Conservation (phyloP, 257 asterid genomes). For the Penstemon davidsonii region DNA sequence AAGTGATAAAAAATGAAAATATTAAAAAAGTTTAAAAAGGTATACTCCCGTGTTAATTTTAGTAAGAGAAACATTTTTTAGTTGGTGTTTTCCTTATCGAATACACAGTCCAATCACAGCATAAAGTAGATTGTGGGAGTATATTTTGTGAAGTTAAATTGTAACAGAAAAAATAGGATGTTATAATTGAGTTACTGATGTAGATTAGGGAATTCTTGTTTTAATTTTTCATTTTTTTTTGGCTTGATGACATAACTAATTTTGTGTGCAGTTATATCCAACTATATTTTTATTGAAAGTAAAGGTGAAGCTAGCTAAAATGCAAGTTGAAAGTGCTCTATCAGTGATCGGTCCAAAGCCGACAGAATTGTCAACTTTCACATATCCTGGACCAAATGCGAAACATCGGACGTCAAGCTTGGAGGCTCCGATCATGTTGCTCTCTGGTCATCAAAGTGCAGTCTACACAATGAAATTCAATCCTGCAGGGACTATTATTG, state of each 20-base stretch:
- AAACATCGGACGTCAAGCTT: conserved; percentile 78
- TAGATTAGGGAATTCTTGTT: too few relatives aligned
- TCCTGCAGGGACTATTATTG: conserved; percentile 81
- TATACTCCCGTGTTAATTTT: too few relatives aligned
- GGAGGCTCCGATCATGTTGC: conserved; percentile 90
- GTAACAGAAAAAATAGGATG: too few relatives aligned
- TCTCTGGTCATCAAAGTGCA: conserved; percentile 91
- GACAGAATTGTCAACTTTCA: conserved; percentile 55
- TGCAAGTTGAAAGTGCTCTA: conserved; percentile 89
- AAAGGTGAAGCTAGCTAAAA: conserved; percentile 34
- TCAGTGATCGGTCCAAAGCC: conserved; percentile 87
- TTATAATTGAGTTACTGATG: too few relatives aligned
- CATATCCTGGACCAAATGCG: conserved; percentile 53
- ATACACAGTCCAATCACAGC: too few relatives aligned
- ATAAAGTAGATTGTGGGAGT: too few relatives aligned
- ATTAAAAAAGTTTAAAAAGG: too few relatives aligned
- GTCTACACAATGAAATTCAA: conserved; percentile 87
- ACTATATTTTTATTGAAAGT: neutral
- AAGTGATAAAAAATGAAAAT: too few relatives aligned
- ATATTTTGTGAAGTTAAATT: too few relatives aligned
- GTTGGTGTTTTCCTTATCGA: too few relatives aligned
- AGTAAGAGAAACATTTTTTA: too few relatives aligned
- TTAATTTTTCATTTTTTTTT: too few relatives aligned
- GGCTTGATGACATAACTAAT: conserved; percentile 14
- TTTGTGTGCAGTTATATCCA: conserved; percentile 1